Conservation (phyloP, 805 yeast species). For the Candida hungchunana region DNA sequence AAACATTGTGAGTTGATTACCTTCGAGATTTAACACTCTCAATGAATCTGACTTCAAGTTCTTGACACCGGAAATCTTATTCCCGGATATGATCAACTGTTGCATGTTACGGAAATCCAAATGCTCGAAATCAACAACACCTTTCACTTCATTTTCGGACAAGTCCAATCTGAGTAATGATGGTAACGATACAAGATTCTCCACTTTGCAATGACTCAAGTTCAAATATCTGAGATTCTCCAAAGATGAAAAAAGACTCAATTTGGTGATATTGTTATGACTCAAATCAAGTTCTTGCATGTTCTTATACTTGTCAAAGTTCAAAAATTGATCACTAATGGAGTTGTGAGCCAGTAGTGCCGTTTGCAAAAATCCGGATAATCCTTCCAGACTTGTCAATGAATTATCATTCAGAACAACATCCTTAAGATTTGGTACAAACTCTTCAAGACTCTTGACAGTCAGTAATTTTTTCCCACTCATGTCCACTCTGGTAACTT, state of each 20-base stretch:
- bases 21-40: constrained; percentile 8
- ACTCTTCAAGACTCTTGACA: constrained; percentile 36
- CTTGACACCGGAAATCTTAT: constrained; percentile 8
- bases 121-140: constrained; percentile 8
- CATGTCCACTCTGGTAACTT: constrained; percentile 31
- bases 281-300: constrained; percentile 35
- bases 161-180: constrained; percentile 14
- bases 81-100: constrained; percentile 15
- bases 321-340: constrained; percentile 21
- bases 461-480: constrained; percentile 31
- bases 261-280: constrained; percentile 35
- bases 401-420: constrained; percentile 15
- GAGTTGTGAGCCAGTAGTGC: constrained; percentile 16
- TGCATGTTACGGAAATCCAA: constrained; percentile 15
- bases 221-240: constrained; percentile 24
- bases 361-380: constrained; percentile 12
- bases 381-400: constrained; percentile 23
- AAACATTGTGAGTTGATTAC: constrained; percentile 3
- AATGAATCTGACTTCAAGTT: constrained; percentile 1
- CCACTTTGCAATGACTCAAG: constrained; percentile 32
- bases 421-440: constrained; percentile 34
- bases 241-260: constrained; percentile 26
- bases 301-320: constrained; percentile 13
- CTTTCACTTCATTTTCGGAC: constrained; percentile 13
- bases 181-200: constrained; percentile 20